Evolutionary conservation across 2,329 filamentous ascomycete species (phyloP), one percentile per base, ranked within the genome.

Genomic region (Pezicula carpinea): DNA sequence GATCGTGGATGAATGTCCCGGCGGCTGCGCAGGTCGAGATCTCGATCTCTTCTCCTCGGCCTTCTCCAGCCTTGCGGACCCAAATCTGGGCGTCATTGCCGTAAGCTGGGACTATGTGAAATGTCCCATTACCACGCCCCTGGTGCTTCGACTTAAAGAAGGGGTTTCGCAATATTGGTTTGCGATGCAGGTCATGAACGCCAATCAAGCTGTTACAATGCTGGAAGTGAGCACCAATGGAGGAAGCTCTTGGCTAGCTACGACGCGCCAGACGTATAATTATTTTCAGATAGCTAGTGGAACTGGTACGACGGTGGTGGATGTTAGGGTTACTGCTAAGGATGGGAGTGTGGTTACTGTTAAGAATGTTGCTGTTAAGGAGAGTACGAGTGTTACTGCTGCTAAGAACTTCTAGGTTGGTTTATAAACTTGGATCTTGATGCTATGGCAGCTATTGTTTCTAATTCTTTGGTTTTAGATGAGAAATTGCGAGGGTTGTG

Each of bases 1-100:
- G 38, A 26, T 40, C 14, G 38, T 40, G 13, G 38, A 40, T 26
- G 38, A 40, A 40, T 40, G 38, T 23, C 38, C 38, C 6, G 38
- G 38, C 10, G 38, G 38, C 10, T 40, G 38, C 11, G 21, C 18
- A 13, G 38, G 38, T 3, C n/a, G 22, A n/a, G n/a, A 19, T 14
- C 22, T 22, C 18, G 38, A 40, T 15, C 18, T 40, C n/a, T 40
- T 40, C 38, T 19, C 38, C 13, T 7, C 38, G 6, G 38, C 38
- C 11, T 40, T 40, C 18, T 40, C 38, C 3, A 22, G 18, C 10
- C 22, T 40, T 14, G 38, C 38, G 4, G 23, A 8, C 15, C 38
- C 38, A 40, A 15, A 10, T 7, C 10, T n/a, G 4, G 38, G 38
- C 5, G 18, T 22, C 7, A 22, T 40, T 22, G 17, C 17, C 5